Conservation (phyloP, 257 asterid genomes). For the Solanum sparsipilum region DNA sequence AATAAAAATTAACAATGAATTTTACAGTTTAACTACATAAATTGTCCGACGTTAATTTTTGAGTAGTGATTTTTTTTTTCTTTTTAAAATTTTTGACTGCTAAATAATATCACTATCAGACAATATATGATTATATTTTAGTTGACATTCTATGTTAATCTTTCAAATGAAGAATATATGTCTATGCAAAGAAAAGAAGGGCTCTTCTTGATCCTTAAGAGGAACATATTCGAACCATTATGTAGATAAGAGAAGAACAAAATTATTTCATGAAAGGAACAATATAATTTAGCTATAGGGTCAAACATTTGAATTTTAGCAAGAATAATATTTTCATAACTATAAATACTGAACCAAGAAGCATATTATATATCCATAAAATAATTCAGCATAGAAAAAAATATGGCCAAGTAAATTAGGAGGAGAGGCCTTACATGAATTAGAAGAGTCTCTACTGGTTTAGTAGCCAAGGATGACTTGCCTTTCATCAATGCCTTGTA, state of each 20-base stretch:
- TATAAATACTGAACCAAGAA: not conserved
- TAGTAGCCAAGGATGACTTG: constrained; percentile 4
- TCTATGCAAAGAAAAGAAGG: not conserved
- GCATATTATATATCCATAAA: not conserved
- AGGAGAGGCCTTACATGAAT: constrained; percentile 1
- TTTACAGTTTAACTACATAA: not conserved
- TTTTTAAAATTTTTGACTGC: not conserved
- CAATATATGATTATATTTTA: not conserved
- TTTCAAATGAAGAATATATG: not conserved
- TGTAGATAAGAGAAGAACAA: constrained; percentile 1
- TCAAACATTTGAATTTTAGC: not conserved
- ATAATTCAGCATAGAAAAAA: not conserved
- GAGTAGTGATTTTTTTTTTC: not conserved
- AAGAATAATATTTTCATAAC: not conserved
- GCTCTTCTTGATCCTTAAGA: not conserved
- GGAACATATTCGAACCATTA: not conserved
- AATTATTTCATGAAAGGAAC: not conserved
- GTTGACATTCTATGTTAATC: not conserved
- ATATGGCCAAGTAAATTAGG: not conserved
- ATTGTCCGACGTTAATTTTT: not conserved
- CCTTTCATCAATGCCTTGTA: not conserved
- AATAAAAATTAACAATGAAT: not conserved
- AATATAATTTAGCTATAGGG: not conserved
- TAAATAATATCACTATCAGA: not conserved
- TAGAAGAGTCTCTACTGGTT: not conserved